phyloP scores from a whole-genome alignment of 2,329 filamentous ascomycete species.

The Lasiodiplodia gonubiensis region DNA sequence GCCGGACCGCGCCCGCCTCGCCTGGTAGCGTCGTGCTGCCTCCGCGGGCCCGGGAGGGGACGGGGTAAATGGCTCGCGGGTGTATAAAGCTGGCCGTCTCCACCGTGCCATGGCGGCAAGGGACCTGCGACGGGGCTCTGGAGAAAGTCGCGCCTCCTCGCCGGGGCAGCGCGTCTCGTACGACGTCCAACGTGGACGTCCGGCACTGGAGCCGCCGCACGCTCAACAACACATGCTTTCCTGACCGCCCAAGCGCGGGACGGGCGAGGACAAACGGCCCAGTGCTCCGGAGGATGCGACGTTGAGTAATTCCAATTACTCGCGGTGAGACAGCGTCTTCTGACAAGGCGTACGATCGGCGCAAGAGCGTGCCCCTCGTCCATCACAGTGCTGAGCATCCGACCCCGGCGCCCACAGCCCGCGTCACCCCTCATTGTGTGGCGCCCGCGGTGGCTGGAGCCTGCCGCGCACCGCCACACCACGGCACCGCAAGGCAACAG shows the following conservation, averaged over 20 bases:
- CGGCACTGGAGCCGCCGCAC: constrained; percentile 16
- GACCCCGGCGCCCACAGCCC: background rate
- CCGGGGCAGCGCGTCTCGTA: constrained; percentile 14
- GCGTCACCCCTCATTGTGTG: background rate
- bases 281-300: background rate
- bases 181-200: constrained; percentile 21
- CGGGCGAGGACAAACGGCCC: background rate
- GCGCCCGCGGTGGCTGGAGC: background rate
- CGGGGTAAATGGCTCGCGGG: constrained; percentile 17
- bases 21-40: background rate
- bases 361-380: constrained; percentile 14
- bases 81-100: constrained; percentile 23
- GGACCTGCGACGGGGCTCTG: constrained; percentile 5
- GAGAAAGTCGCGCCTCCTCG: constrained; percentile 15
- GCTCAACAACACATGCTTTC: constrained; percentile 16
- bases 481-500: constrained; percentile 12
- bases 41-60: background rate
- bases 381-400: constrained; percentile 17
- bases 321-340: constrained; percentile 22
- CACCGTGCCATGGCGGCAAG: constrained; percentile 16
- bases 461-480: background rate
- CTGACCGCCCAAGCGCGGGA: constrained; percentile 6
- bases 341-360: constrained; percentile 8
- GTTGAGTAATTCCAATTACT: constrained; percentile 21
- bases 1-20: constrained; percentile 5